Percentiles rank a stretch among this genome's conserved stretches.
Conservation (phyloP, 768 basidiomycete genomes). For the Trametes punicea region DNA sequence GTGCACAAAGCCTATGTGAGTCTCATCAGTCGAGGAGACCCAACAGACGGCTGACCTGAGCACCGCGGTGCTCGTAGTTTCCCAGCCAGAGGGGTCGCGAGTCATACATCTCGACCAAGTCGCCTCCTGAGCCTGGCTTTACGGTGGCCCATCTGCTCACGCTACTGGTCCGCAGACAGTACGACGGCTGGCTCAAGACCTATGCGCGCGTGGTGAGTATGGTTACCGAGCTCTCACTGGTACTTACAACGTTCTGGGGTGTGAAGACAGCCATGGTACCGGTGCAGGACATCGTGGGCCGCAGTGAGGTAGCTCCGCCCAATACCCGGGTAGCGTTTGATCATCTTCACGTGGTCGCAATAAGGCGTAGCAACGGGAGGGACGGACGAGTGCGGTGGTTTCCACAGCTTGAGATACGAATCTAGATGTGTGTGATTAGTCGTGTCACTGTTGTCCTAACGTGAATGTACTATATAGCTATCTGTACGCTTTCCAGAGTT, state of each 20-base stretch:
- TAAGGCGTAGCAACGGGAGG: not conserved
- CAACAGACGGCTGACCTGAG: not conserved
- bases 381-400: not conserved
- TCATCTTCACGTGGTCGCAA: not conserved
- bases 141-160: not conserved
- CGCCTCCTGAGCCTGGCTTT: not conserved
- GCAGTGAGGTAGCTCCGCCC: not conserved
- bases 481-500: no score
- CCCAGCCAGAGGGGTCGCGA: not conserved
- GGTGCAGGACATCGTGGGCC: not conserved
- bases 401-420: not conserved
- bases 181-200: slow-evolving; percentile 1
- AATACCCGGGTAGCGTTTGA: not conserved
- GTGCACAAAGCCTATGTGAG: slow-evolving; percentile 1
- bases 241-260: not conserved
- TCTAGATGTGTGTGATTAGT: not conserved
- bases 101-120: not conserved
- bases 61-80: not conserved
- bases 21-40: no score
- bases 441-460: no score
- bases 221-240: not conserved
- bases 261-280: not conserved
- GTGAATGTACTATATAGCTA: not conserved
- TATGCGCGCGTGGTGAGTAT: not conserved
- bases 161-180: not conserved